Percentiles rank a stretch among this genome's conserved stretches.
Conservation (phyloP, 495 filamentous ascomycete genomes). For the Cryomyces minteri region DNA sequence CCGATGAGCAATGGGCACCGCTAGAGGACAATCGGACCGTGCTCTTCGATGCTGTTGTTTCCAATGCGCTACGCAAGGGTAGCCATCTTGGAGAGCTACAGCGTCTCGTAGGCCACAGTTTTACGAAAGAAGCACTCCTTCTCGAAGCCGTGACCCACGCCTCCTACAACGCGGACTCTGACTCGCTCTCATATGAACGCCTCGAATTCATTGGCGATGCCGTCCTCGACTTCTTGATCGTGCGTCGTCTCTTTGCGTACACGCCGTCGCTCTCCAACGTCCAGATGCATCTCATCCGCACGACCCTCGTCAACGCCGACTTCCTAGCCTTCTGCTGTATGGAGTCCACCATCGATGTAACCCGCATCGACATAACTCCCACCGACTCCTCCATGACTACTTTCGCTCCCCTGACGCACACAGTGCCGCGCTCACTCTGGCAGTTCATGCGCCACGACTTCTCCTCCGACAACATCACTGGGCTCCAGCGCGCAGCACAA, state of each 20-base stretch:
- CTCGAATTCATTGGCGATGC: slow-evolving; percentile 87
- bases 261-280: slow-evolving; percentile 32
- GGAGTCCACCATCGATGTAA: slow-evolving; percentile 24
- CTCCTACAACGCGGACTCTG: slow-evolving; percentile 37
- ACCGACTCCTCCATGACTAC: slow-evolving; percentile 5
- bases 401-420: background rate
- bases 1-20: slow-evolving; percentile 37
- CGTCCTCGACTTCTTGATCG: slow-evolving; percentile 63
- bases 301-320: slow-evolving; percentile 65
- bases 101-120: slow-evolving; percentile 45
- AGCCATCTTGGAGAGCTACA: slow-evolving; percentile 3
- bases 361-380: slow-evolving; percentile 12
- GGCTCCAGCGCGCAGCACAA: slow-evolving; percentile 22
- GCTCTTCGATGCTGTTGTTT: slow-evolving; percentile 15
- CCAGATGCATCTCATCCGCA: slow-evolving; percentile 55
- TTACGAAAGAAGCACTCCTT: slow-evolving; percentile 51
- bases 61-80: slow-evolving; percentile 2
- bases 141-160: slow-evolving; percentile 74
- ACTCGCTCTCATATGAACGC: slow-evolving; percentile 54
- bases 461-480: slow-evolving; percentile 19
- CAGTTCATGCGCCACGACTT: slow-evolving; percentile 42
- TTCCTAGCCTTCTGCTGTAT: slow-evolving; percentile 79
- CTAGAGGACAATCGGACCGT: slow-evolving; percentile 16
- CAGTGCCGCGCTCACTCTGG: slow-evolving; percentile 34
- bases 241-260: slow-evolving; percentile 28